Evolutionary conservation across 306 rosid species (phyloP).

Genomic region (Gastrolobium villosum): DNA sequence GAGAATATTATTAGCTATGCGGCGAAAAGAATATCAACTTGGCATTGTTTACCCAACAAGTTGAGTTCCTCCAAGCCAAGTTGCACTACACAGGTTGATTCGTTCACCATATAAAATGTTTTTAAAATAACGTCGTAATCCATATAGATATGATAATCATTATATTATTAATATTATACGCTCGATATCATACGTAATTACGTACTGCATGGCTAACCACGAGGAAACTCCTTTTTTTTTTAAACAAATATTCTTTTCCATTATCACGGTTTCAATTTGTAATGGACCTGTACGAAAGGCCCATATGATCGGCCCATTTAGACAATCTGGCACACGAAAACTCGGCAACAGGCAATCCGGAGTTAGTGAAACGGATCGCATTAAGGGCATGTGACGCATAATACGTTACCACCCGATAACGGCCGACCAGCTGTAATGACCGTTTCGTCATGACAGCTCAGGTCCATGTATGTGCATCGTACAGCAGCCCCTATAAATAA

Average conservation of each 20-base stretch:
- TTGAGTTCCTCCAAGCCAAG: slow-evolving; percentile 54
- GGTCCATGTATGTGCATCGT: too few species aligned
- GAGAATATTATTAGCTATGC: slow-evolving; percentile 27
- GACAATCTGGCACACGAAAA: too few species aligned
- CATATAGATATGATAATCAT: not conserved
- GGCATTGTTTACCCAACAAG: slow-evolving; percentile 57
- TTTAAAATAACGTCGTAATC: slow-evolving; percentile 42
- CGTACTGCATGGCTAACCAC: slow-evolving; percentile 36
- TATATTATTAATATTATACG: not conserved
- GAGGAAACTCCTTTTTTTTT: not conserved
- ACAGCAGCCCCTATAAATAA: too few species aligned
- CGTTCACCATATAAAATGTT: slow-evolving; percentile 1
- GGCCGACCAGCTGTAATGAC: too few species aligned
- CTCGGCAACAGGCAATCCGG: too few species aligned
- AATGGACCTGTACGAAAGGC: too few species aligned
- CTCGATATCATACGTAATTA: slow-evolving; percentile 6
- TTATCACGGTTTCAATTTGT: slow-evolving; percentile 16
- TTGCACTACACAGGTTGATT: slow-evolving; percentile 53
- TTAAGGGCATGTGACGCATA: too few species aligned
- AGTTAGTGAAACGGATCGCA: too few species aligned
- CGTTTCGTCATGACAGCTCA: too few species aligned
- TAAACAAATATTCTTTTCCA: not conserved
- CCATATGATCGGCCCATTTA: too few species aligned
- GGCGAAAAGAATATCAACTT: slow-evolving; percentile 52
- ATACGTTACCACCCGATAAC: too few species aligned